Evolutionary conservation across 208 protist genomes (phyloP).

Genomic region (Wallacemonas collosoma): DNA sequence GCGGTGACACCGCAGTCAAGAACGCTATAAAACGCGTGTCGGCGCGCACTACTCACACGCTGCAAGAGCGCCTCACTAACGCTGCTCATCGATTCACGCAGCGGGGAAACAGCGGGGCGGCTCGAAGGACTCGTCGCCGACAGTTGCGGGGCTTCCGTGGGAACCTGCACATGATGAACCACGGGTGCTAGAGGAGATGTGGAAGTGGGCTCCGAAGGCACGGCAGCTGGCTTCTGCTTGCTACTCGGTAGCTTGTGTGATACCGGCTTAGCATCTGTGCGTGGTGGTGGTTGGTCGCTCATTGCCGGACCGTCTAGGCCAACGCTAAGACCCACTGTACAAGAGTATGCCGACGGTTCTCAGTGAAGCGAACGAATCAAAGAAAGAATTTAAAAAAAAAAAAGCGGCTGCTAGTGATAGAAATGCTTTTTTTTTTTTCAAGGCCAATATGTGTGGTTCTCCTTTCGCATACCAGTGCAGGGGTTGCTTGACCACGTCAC

Average conservation of each 20-base stretch:
- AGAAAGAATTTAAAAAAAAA: no score
- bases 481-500: no score
- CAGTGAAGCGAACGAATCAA: no score
- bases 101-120: not conserved
- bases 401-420: no score
- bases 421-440: no score
- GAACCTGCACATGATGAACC: not conserved
- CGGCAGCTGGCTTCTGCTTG: slow-evolving; percentile 5
- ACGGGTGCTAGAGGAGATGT: slow-evolving; percentile 5
- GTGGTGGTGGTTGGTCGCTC: slow-evolving; percentile 1
- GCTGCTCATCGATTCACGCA: not conserved
- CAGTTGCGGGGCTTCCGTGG: not conserved
- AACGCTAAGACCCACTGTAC: not conserved
- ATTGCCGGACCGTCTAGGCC: not conserved
- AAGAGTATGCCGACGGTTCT: no score
- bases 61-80: slow-evolving; percentile 18
- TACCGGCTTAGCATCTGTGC: not conserved
- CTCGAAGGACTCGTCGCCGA: slow-evolving; percentile 6
- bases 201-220: not conserved
- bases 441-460: no score
- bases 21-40: slow-evolving; percentile 55
- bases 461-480: no score
- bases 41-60: slow-evolving; percentile 30
- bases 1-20: slow-evolving; percentile 81
- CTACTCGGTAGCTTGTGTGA: not conserved